Percentiles rank a stretch among this genome's conserved stretches.
phyloP scores from a whole-genome alignment of 768 basidiomycete species.

The Termitomyces sp. region DNA sequence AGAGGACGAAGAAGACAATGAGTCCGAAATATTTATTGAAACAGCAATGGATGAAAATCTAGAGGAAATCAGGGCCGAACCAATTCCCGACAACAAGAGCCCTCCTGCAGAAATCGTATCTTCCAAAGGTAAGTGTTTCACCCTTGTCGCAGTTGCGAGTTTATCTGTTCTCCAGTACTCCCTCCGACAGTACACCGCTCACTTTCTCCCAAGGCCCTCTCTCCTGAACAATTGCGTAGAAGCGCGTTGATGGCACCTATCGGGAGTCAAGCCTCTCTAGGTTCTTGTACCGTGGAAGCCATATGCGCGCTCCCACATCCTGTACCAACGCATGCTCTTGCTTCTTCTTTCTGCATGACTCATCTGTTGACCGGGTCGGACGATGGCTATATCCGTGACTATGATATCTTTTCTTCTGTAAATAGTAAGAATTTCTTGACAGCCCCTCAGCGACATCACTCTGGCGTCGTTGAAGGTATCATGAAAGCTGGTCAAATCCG shows the following conservation, averaged over 20 bases:
- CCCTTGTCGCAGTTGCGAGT: neutral
- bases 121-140: conserved; percentile 7
- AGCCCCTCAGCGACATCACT: conserved; percentile 83
- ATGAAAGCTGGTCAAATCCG: conserved; percentile 85
- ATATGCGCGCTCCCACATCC: conserved; percentile 90
- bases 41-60: conserved; percentile 21
- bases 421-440: conserved; percentile 86
- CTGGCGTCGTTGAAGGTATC: conserved; percentile 85
- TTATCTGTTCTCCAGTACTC: conserved; percentile 9
- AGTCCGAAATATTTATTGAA: conserved; percentile 19
- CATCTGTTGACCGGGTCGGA: conserved; percentile 89
- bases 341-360: conserved; percentile 79
- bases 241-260: conserved; percentile 30
- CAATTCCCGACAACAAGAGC: conserved; percentile 11
- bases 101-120: conserved; percentile 4
- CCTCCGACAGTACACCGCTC: conserved; percentile 22
- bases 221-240: conserved; percentile 44
- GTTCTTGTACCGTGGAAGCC: conserved; percentile 82
- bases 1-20: conserved; percentile 45
- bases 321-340: conserved; percentile 81
- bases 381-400: conserved; percentile 90
- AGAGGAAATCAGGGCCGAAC: conserved; percentile 12
- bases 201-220: conserved; percentile 31
- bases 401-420: conserved; percentile 84
- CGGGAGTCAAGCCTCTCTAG: conserved; percentile 30